phyloP scores from a whole-genome alignment of 495 filamentous ascomycete genomes.

The Aspergillus egyptiacus region DNA sequence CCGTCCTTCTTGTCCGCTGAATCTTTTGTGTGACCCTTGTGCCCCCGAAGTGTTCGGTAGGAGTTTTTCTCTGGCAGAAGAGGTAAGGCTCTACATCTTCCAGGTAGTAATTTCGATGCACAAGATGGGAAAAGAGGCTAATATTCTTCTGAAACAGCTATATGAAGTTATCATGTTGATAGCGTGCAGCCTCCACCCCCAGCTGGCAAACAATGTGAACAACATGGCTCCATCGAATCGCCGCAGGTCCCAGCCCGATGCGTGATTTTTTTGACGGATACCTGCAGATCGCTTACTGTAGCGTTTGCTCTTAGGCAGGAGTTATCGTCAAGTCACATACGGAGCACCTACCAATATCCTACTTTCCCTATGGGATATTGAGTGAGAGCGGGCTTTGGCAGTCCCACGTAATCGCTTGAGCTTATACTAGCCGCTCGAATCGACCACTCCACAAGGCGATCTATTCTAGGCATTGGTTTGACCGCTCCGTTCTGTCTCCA shows the following conservation, averaged over 20 bases:
- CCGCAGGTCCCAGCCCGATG: conserved; percentile 12
- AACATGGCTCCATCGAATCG: background rate
- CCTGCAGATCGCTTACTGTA: conserved; percentile 19
- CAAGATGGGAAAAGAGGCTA: background rate
- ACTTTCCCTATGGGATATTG: too few relatives aligned
- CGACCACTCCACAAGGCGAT: background rate
- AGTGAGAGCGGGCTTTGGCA: too few relatives aligned
- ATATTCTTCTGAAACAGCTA: background rate
- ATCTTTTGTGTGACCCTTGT: conserved; percentile 11
- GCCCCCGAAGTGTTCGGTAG: background rate
- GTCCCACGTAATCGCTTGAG: too few relatives aligned
- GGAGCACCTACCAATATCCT: too few relatives aligned
- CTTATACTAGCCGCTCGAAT: conserved; percentile 1
- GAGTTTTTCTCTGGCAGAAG: background rate
- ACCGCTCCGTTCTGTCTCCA: background rate
- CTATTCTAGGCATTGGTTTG: background rate
- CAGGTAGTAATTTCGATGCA: background rate
- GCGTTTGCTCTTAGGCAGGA: conserved; percentile 8
- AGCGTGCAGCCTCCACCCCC: background rate
- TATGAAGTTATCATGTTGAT: background rate
- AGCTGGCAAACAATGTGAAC: conserved; percentile 3
- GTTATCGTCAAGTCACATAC: conserved; percentile 13
- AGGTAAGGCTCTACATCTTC: background rate
- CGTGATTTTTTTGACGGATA: conserved; percentile 21
- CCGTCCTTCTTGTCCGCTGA: background rate